phyloP scores from a whole-genome alignment of 768 basidiomycete genomes.

The Chalciporus pseudorubinellus region DNA sequence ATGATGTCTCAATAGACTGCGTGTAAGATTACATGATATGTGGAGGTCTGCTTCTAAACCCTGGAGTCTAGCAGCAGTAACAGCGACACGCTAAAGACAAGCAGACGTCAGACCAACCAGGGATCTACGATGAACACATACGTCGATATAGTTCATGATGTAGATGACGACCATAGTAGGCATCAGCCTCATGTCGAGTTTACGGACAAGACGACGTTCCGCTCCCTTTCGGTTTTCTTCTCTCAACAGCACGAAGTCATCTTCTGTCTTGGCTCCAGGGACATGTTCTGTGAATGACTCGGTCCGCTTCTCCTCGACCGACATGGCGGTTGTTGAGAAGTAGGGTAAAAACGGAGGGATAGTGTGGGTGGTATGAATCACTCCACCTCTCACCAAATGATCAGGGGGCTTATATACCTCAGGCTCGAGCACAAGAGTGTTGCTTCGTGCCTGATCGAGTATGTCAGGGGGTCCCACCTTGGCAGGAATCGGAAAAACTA shows the following conservation, averaged over 20 bases:
- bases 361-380: too few species aligned
- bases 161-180: constrained; percentile 26
- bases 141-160: constrained; percentile 29
- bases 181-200: constrained; percentile 29
- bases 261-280: neutral
- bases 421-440: too few species aligned
- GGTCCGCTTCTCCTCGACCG: too few species aligned
- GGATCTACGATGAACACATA: neutral
- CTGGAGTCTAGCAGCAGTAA: constrained; percentile 39
- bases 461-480: too few species aligned
- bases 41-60: constrained; percentile 30
- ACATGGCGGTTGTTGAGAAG: too few species aligned
- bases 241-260: constrained; percentile 10
- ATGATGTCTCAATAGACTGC: neutral
- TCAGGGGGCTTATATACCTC: too few species aligned
- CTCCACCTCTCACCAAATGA: too few species aligned
- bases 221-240: constrained; percentile 13
- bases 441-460: too few species aligned
- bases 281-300: too few species aligned
- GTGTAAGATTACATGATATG: neutral
- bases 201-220: constrained; percentile 25
- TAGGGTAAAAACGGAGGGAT: too few species aligned
- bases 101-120: neutral
- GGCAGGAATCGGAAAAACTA: too few species aligned
- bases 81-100: constrained; percentile 33